phyloP scores from a whole-genome alignment of 176 grass and related monocot genomes.

The Leersia perrieri region DNA sequence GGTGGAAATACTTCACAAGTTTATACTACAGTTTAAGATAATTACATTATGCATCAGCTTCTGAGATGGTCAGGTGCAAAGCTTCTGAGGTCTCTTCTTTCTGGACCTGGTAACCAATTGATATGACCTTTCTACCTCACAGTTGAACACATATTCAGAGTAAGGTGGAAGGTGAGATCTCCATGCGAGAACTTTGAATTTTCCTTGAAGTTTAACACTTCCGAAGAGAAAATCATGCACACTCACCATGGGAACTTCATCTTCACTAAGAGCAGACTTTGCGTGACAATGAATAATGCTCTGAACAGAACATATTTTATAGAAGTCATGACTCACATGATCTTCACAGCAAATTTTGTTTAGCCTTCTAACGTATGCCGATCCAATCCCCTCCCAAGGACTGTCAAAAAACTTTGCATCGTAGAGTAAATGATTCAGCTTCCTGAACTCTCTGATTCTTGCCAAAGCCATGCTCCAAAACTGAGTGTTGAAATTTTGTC shows the following conservation, averaged over 20 bases:
- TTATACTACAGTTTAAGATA: background rate
- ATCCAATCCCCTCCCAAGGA: background rate
- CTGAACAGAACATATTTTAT: background rate
- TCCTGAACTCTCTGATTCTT: background rate
- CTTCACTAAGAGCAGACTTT: background rate
- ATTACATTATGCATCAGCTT: background rate
- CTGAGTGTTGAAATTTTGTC: no score
- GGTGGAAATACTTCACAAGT: background rate
- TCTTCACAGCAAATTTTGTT: background rate
- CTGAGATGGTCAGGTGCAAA: background rate
- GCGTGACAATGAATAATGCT: background rate
- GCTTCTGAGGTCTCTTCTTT: no score
- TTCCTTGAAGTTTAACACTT: background rate
- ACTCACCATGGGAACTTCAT: background rate
- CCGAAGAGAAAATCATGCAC: background rate
- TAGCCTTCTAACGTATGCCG: background rate
- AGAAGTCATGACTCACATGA: background rate
- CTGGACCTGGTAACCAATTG: no score
- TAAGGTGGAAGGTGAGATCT: slow-evolving; percentile 9
- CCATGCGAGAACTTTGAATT: slow-evolving; percentile 11
- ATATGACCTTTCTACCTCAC: no score
- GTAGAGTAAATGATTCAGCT: background rate
- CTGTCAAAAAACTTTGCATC: background rate
- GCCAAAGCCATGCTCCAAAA: background rate
- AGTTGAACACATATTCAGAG: no score